phyloP scores from a whole-genome alignment of 257 asterid genomes.

The Leonotis leonurus region DNA sequence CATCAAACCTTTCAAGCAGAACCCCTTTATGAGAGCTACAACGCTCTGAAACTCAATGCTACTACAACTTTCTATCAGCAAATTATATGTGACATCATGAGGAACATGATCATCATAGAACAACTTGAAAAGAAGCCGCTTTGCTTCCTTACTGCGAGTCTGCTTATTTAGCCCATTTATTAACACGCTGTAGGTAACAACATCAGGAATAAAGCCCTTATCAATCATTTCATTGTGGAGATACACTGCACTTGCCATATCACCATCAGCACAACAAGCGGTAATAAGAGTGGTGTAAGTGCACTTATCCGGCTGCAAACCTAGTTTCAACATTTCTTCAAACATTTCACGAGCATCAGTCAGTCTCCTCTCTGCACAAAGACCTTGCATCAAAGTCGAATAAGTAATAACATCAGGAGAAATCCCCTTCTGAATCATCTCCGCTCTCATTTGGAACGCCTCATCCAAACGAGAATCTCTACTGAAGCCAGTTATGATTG shows the following conservation, averaged over 20 bases:
- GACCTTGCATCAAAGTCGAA: slow-evolving; percentile 81
- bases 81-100: slow-evolving; percentile 45
- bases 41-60: slow-evolving; percentile 42
- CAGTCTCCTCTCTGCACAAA: slow-evolving; percentile 54
- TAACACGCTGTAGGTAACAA: slow-evolving; percentile 78
- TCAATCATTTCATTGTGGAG: slow-evolving; percentile 73
- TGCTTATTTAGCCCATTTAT: slow-evolving; percentile 66
- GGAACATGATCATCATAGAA: slow-evolving; percentile 56
- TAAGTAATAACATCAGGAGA: slow-evolving; percentile 64
- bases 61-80: slow-evolving; percentile 65
- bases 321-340: slow-evolving; percentile 56
- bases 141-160: slow-evolving; percentile 71
- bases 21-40: slow-evolving; percentile 64
- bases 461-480: slow-evolving; percentile 48
- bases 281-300: slow-evolving; percentile 76
- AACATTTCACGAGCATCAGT: slow-evolving; percentile 59
- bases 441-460: slow-evolving; percentile 57
- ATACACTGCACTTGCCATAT: slow-evolving; percentile 44
- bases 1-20: slow-evolving; percentile 90
- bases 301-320: slow-evolving; percentile 63
- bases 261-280: slow-evolving; percentile 65
- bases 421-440: slow-evolving; percentile 66
- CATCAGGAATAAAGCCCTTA: slow-evolving; percentile 71
- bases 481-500: slow-evolving; percentile 58
- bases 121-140: slow-evolving; percentile 58